These are phyloP conservation scores for Hanseniaspora occidentalis DNA, from an alignment of 805 yeast genomes.

Conservation along the genomic window DNA sequence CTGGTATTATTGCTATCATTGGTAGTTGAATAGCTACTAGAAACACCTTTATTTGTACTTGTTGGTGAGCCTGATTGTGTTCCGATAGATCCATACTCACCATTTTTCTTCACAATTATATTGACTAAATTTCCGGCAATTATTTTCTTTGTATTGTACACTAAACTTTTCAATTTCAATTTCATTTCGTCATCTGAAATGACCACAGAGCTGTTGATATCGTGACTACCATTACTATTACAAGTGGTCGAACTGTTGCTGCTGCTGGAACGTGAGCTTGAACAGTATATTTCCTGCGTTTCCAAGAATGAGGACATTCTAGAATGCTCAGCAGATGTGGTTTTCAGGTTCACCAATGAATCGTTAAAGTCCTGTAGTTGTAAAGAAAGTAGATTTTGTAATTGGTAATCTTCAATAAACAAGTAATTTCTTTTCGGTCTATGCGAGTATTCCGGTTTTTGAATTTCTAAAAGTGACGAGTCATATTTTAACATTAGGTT, in stretches of 20 bases:
- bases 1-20: too few species aligned
- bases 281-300: not conserved
- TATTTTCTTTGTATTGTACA: not conserved
- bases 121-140: not conserved
- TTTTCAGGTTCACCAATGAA: not conserved
- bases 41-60: not conserved
- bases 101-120: not conserved
- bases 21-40: not conserved
- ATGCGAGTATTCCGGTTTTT: not conserved
- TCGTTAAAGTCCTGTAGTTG: slow-evolving; percentile 1
- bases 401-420: slow-evolving; percentile 1
- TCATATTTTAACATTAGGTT: slow-evolving; percentile 1
- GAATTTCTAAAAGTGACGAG: not conserved
- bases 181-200: not conserved
- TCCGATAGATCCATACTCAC: not conserved
- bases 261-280: not conserved
- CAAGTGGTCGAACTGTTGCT: not conserved
- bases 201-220: too few species aligned
- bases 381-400: not conserved
- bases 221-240: too few species aligned
- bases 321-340: not conserved
- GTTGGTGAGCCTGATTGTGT: not conserved
- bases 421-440: not conserved
- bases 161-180: not conserved
- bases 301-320: not conserved